Base-by-base conservation (phyloP, 2,329 filamentous ascomycete species). In the Aureobasidium sp. region DNA sequence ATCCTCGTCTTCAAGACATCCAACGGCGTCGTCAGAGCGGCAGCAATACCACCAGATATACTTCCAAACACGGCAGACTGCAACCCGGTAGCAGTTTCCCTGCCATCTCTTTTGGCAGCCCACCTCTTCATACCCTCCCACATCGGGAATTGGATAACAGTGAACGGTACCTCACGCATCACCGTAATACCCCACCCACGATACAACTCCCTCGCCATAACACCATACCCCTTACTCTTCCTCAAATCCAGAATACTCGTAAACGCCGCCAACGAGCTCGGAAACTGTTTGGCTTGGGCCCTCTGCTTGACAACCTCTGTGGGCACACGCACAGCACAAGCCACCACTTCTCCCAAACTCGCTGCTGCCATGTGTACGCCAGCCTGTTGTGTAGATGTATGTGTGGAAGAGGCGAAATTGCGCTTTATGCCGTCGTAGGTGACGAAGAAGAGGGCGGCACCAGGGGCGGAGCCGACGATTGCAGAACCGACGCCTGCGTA, bases 291-390 rank as follows among this genome's bases (percentile, higher is more conserved):
- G 0, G 94, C 94, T 76, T 99, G 94, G 19, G 94, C 92, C 63
- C 95, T 83, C 80, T 97, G 94, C 82, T 99, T 99, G 69, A 99
- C 84, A 5, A 99, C 94, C 73, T 99, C 94, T 0, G 92, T 97
- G 9, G 94, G 94, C 22, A 99, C 94, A 60, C 94, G 82, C 7
- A 99, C 86, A 1, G 91, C 86, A 75, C 94, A 99, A 0, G 94
- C 95, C 3, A 93, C 91, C 1, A 97, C 81, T 76, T 99, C 94
- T 59, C 94, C 95, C 49, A 92, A 72, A 48, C 85, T 89, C 1
- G 92, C 94, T 1, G 94, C 92, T 1, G 87, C 71, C 85, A 97
- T 97, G 76, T 97, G 92, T 40, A 71, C 70, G 2, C 72, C 71
- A 0, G 76, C 73, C n/a, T 74, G 73, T 9, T 63, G 64, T 17